phyloP scores from a whole-genome alignment of 2,329 filamentous ascomycete genomes.

The Ceratocystis albifundus region DNA sequence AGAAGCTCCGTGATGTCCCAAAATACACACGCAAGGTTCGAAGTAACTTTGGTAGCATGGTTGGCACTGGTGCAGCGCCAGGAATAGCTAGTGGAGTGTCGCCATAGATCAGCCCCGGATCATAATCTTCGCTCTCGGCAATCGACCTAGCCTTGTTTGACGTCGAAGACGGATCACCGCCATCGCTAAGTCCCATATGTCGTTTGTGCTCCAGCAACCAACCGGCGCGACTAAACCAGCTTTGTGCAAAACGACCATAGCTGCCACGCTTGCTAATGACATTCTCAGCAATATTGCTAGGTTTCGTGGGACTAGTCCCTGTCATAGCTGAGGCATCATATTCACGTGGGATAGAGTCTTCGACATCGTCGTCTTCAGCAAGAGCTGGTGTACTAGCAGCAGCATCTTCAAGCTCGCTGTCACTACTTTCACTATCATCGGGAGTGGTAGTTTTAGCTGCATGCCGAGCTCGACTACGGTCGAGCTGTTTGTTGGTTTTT shows the following conservation, averaged over 20 bases:
- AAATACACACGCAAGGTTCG: constrained; percentile 77
- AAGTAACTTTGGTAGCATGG: constrained; percentile 70
- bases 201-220: constrained; percentile 64
- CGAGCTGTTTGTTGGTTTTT: constrained; percentile 39
- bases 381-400: constrained; percentile 33
- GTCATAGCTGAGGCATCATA: constrained; percentile 28
- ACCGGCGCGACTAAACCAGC: constrained; percentile 80
- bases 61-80: constrained; percentile 26
- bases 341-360: constrained; percentile 32
- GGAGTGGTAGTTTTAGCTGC: neutral
- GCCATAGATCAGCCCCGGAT: constrained; percentile 19
- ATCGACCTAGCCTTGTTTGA: constrained; percentile 33
- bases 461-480: constrained; percentile 23
- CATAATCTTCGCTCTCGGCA: constrained; percentile 20
- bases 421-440: constrained; percentile 23
- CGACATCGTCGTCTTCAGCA: constrained; percentile 34
- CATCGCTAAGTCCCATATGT: constrained; percentile 53
- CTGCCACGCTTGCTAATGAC: constrained; percentile 72
- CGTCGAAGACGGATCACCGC: constrained; percentile 22
- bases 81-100: constrained; percentile 8
- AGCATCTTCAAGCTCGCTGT: constrained; percentile 32
- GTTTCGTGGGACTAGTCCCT: constrained; percentile 29
- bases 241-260: constrained; percentile 79
- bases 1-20: constrained; percentile 72
- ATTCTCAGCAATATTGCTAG: constrained; percentile 68